phyloP scores from a whole-genome alignment of 2,329 filamentous ascomycete species.

The Fusarium tuaranense region DNA sequence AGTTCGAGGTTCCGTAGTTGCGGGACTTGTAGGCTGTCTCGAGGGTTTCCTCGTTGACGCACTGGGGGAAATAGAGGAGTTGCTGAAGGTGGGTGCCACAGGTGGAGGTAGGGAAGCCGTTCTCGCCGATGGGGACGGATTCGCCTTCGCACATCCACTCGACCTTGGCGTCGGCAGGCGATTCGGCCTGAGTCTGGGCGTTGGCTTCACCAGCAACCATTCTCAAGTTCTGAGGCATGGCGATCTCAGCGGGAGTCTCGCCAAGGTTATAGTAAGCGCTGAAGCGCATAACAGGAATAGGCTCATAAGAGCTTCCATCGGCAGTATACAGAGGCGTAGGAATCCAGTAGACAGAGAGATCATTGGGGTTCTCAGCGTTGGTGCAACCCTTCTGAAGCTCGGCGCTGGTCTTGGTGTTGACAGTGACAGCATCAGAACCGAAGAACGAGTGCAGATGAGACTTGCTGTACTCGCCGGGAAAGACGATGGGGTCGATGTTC shows the following conservation, averaged over 20 bases:
- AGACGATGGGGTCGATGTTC: neutral
- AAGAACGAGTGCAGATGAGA: slow-evolving; percentile 41
- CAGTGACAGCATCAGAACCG: slow-evolving; percentile 48
- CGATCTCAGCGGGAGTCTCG: slow-evolving; percentile 52
- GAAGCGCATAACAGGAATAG: slow-evolving; percentile 53
- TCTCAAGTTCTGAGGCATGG: slow-evolving; percentile 57
- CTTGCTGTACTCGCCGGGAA: neutral
- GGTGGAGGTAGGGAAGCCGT: slow-evolving; percentile 32
- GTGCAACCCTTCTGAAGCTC: slow-evolving; percentile 57
- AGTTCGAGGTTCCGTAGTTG: slow-evolving; percentile 40
- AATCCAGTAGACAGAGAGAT: slow-evolving; percentile 59
- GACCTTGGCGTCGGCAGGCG: slow-evolving; percentile 44
- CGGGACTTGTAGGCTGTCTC: slow-evolving; percentile 37
- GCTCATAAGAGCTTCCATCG: slow-evolving; percentile 46
- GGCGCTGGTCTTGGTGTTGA: slow-evolving; percentile 44
- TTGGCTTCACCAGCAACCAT: slow-evolving; percentile 55
- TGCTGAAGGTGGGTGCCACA: slow-evolving; percentile 35
- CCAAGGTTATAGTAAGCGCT: slow-evolving; percentile 59
- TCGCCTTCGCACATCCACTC: slow-evolving; percentile 49
- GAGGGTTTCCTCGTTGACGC: slow-evolving; percentile 39
- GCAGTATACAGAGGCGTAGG: slow-evolving; percentile 55
- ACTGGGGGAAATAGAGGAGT: slow-evolving; percentile 41
- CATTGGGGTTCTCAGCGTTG: slow-evolving; percentile 59
- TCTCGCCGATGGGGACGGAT: slow-evolving; percentile 34
- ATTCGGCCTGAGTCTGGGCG: slow-evolving; percentile 22